Base-by-base conservation (phyloP, 768 basidiomycete genomes). In the Cyclocybe cylindracea region DNA sequence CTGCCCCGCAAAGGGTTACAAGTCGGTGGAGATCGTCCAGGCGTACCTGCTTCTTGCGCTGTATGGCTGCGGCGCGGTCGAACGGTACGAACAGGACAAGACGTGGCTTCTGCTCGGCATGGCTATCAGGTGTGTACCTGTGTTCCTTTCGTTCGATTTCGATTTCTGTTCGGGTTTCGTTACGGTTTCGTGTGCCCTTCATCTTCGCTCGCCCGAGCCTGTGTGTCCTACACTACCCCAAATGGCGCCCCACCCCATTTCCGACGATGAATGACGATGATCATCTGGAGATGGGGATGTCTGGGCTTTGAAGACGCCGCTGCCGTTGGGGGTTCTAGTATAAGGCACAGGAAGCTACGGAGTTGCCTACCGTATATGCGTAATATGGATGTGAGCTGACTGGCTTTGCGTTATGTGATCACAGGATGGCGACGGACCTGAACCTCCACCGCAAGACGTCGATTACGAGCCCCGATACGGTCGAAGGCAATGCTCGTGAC, bases 41-140 rank as follows among this genome's bases (percentile, higher is more conserved):
- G 96, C 94, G 0, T 99, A 97, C 67, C 73, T 98, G 14, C 75
- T 99, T 7, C 84, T 98, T 46, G 78, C 88, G 2, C 70, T 93
- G 10, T 98, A 92, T 88, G 93, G 94, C 5, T 87, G 92, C 59
- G 94, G 94, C 16, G 94, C 95, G 4, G 94, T 94, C 16, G 94
- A 98, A 68, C 83, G 94, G 7, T 99, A 93, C 62, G 96, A 99
- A 65, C 93, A 96, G 61, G 96, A 99, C 69, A 85, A 88, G 60
- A 98, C 95, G 0, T 98, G 94, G 92, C 66, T 93, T 57, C 72
- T 91, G 11, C 71, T 98, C 19, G 94, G 94, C 33, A 91, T 94
- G 87, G 87, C 80, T 5, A 89, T 88, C 57, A 78, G 89, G 87
- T 86, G 53, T 44, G 83, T 73, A 7, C 31, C 33, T 45, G 39